Evolutionary conservation across 805 yeast species (phyloP).

Genomic region (Tanozyma kutaoensis): DNA sequence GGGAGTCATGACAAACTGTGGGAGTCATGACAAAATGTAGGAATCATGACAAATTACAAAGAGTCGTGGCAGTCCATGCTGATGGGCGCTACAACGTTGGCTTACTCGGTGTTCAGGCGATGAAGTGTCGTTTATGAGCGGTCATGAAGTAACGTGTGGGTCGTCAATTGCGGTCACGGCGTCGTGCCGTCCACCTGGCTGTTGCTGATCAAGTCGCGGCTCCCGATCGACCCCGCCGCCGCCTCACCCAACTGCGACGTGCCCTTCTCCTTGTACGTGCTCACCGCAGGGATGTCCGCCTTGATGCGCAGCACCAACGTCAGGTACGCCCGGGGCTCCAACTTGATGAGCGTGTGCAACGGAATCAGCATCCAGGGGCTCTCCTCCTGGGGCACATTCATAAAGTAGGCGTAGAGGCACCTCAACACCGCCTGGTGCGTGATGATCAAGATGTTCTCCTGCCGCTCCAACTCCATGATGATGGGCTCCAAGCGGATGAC

Average conservation of each 20-base stretch:
- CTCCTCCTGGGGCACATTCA: constrained; percentile 97
- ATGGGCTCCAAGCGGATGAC: constrained; percentile 93
- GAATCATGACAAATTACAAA: too few species aligned
- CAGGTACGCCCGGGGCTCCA: constrained; percentile 91
- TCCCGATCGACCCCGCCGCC: constrained; percentile 19
- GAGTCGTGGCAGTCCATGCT: too few species aligned
- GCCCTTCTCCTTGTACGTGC: constrained; percentile 93
- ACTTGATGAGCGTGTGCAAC: constrained; percentile 80
- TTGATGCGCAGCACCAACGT: constrained; percentile 82
- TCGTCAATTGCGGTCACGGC: too few species aligned
- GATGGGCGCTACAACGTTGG: too few species aligned
- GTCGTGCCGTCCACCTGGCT: constrained; percentile 8
- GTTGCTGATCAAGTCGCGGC: constrained; percentile 37
- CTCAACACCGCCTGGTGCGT: constrained; percentile 97
- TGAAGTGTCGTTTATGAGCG: too few species aligned
- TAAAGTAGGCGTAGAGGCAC: constrained; percentile 93
- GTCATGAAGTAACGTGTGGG: too few species aligned
- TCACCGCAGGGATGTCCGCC: constrained; percentile 96
- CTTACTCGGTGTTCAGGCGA: too few species aligned
- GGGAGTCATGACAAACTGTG: too few species aligned
- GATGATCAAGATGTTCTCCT: constrained; percentile 87
- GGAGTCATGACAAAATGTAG: too few species aligned
- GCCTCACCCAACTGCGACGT: constrained; percentile 53
- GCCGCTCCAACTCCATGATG: constrained; percentile 96
- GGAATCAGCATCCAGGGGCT: constrained; percentile 99